Evolutionary conservation across 192 early-diverging fungal species (phyloP).

Genomic region (Coemansia erecta): DNA sequence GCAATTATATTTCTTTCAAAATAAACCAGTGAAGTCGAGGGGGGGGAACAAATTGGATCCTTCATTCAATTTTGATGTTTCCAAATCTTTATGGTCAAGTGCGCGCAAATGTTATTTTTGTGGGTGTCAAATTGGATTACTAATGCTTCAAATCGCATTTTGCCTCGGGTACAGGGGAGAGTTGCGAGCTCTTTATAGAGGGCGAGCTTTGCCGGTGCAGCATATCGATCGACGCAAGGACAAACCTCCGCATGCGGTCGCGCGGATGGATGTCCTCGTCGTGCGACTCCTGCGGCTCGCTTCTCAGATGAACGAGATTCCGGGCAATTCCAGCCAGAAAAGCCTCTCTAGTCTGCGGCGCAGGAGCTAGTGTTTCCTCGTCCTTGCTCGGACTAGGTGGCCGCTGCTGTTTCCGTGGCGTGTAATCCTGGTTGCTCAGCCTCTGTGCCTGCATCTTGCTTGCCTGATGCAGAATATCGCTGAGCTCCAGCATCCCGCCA

Average conservation of each 20-base stretch:
- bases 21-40: background rate
- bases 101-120: too few species aligned
- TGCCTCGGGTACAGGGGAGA: too few species aligned
- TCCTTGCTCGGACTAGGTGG: background rate
- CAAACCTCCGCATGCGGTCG: constrained; percentile 31
- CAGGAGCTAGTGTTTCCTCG: background rate
- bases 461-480: constrained; percentile 36
- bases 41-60: constrained; percentile 1
- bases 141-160: too few species aligned
- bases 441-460: constrained; percentile 23
- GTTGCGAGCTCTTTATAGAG: too few species aligned
- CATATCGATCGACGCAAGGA: constrained; percentile 24
- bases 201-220: constrained; percentile 7
- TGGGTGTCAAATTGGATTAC: too few species aligned
- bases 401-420: constrained; percentile 9
- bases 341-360: constrained; percentile 14
- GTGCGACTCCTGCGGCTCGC: background rate
- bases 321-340: constrained; percentile 27
- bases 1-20: background rate
- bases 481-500: constrained; percentile 18
- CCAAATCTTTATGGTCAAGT: background rate
- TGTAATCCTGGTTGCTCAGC: constrained; percentile 40
- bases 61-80: background rate
- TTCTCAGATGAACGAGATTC: constrained; percentile 6
- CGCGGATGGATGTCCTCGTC: constrained; percentile 23